Conservation (phyloP, 75 land plant species). For the Picea glauca region DNA sequence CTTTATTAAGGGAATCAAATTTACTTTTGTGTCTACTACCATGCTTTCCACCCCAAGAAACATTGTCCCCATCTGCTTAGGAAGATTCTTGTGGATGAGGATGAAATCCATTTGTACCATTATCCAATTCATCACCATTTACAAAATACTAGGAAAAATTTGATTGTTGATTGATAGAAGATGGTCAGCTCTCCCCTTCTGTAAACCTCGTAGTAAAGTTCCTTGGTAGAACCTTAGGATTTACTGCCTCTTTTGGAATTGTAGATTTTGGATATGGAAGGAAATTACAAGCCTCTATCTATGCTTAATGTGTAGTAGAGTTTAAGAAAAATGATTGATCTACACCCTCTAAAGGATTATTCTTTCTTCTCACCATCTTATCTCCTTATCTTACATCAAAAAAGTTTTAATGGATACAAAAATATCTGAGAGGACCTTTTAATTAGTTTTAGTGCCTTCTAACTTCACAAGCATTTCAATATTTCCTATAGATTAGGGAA, state of each 20-base stretch:
- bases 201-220: conserved; percentile 8
- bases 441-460: no score
- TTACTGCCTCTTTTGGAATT: conserved; percentile 13
- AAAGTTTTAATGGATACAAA: no score
- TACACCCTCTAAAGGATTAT: conserved; percentile 51
- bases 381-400: conserved; percentile 85
- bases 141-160: conserved; percentile 10
- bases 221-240: conserved; percentile 32
- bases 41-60: conserved; percentile 33
- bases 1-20: conserved; percentile 43
- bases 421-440: no score
- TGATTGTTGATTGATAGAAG: conserved; percentile 9
- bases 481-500: no score
- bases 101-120: conserved; percentile 3
- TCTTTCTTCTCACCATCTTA: conserved; percentile 69
- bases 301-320: conserved; percentile 78
- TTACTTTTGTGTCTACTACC: conserved; percentile 37
- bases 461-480: no score
- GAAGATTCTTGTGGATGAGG: conserved; percentile 19
- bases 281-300: conserved; percentile 89
- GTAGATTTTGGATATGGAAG: conserved; percentile 30
- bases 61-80: conserved; percentile 28
- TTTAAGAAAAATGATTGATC: conserved; percentile 27
- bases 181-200: conserved; percentile 16
- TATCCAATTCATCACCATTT: not conserved